Evolutionary conservation across 257 asterid genomes (phyloP).

Genomic region (Solanum sparsipilum): DNA sequence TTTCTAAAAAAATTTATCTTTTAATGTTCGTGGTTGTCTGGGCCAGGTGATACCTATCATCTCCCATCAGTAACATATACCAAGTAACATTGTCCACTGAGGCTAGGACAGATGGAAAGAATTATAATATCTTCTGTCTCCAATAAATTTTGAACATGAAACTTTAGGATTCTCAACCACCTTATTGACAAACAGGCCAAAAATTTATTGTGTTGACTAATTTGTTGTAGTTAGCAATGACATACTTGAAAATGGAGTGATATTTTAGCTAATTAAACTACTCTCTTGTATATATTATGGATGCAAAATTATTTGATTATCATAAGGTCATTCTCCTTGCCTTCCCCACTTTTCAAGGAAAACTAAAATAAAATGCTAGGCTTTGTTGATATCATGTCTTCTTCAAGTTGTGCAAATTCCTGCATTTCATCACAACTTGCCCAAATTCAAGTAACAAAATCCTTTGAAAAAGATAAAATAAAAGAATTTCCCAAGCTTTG

Average conservation of each 20-base stretch:
- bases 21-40: not conserved
- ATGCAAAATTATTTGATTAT: not conserved
- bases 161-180: not conserved
- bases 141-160: not conserved
- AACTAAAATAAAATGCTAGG: not conserved
- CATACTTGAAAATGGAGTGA: not conserved
- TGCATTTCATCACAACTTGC: not conserved
- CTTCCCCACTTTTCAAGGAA: not conserved
- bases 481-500: not conserved
- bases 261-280: not conserved
- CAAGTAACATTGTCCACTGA: not conserved
- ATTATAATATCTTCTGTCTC: too few relatives aligned
- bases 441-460: not conserved
- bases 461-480: not conserved
- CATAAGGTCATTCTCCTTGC: not conserved
- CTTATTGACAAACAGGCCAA: fast-evolving
- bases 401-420: not conserved
- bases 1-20: too few relatives aligned
- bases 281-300: not conserved
- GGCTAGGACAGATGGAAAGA: not conserved
- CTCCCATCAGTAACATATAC: not conserved
- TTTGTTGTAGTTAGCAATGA: not conserved
- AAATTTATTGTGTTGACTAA: not conserved
- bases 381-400: not conserved
- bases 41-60: not conserved